Base-by-base conservation (phyloP, 2,329 filamentous ascomycete species). In the Calonectria hawksworthii region DNA sequence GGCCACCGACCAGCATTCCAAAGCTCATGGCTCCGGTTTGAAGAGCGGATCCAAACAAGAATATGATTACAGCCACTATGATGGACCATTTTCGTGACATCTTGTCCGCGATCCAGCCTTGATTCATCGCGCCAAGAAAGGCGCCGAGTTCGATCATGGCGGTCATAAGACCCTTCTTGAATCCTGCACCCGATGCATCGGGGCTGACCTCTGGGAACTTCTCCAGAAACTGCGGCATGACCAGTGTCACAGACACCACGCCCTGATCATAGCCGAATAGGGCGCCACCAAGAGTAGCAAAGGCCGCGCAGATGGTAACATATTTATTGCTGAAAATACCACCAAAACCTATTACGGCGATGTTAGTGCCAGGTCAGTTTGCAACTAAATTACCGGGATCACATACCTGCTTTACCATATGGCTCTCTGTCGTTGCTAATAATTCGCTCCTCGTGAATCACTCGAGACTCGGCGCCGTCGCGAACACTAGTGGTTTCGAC, bases 121-220 rank as follows among this genome's bases (percentile, higher is more conserved):
- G 72, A n/a, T 72, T 74, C 47, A 74, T 68, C 1, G 72, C 72
- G 30, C 74, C 74, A 4, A 76, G 70, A 38, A 86, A 88, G 14
- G 87, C 87, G 68, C 86, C 83, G 1, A 89, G 82, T 14, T 87
- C 78, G 4, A 89, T 79, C 10, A 86, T 87, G 21, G 87, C 88
- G 4, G 88, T 87, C 74, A 89, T 88, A 84, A 87, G 88, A 36
- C 87, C 76, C 54, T 78, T 79, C 51, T 73, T 66, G 71, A 79
- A 79, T 11, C 86, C 85, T 0, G 84, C 83, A 3, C 86, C 86
- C 8, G 85, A 79, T n/a, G 78, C 81, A 13, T 75, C 70, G 2
- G 81, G 76, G 0, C 82, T 77, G 6, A 83, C 81, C n/a, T 83
- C 78, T 11, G 79, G 79, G 73, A 84, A 85, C 0, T 76, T 71